phyloP scores from a whole-genome alignment of 345 rosid genomes.

The Syzygium aromaticum region DNA sequence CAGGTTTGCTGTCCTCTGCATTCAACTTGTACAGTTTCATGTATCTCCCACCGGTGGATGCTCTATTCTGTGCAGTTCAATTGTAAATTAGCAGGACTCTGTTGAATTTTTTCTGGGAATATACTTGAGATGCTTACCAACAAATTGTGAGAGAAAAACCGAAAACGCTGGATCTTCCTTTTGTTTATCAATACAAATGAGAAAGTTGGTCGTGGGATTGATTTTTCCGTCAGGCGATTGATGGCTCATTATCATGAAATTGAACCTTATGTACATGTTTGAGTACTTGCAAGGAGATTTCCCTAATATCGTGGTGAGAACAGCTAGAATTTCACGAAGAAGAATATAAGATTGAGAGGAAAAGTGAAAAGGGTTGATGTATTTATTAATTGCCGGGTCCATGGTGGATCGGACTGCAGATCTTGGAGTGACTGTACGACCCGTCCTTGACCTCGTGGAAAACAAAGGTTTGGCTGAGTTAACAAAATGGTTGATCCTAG shows the following conservation, averaged over 20 bases:
- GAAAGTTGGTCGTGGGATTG: neutral
- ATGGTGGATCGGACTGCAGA: neutral
- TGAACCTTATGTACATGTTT: neutral
- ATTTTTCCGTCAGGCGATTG: neutral
- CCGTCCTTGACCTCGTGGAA: neutral
- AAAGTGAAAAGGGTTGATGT: neutral
- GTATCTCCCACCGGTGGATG: neutral
- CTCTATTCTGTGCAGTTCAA: neutral
- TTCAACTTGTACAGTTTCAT: neutral
- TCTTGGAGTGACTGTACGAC: neutral
- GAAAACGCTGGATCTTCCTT: neutral
- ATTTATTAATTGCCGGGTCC: neutral
- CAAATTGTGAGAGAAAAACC: neutral
- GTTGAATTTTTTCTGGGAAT: neutral
- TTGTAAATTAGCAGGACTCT: neutral
- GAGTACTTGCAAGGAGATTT: neutral
- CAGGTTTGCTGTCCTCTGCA: neutral
- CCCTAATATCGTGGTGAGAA: neutral
- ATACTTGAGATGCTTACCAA: neutral
- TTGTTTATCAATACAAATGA: neutral
- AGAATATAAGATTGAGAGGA: neutral
- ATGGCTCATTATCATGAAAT: neutral
- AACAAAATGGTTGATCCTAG: neutral
- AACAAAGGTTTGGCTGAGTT: neutral
- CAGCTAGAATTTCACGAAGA: neutral